Evolutionary conservation across 768 basidiomycete genomes (phyloP).

Genomic region (Candolleomyces eurysporus): DNA sequence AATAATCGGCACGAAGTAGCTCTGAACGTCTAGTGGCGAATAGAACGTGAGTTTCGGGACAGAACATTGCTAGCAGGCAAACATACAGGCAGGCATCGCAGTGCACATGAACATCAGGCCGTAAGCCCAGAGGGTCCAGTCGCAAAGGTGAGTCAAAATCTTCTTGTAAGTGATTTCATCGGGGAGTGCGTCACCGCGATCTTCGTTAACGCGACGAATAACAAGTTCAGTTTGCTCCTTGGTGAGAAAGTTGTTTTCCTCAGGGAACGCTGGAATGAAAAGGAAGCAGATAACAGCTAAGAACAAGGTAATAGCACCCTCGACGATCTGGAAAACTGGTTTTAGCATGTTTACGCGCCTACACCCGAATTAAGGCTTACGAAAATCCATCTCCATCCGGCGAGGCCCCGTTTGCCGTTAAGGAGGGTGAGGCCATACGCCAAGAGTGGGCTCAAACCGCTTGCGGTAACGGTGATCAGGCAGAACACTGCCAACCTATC

Average conservation of each 20-base stretch:
- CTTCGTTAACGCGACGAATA: slow-evolving; percentile 27
- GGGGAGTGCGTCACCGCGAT: slow-evolving; percentile 30
- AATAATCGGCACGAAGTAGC: slow-evolving; percentile 48
- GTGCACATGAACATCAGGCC: slow-evolving; percentile 44
- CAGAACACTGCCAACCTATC: no score
- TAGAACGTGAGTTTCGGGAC: not conserved
- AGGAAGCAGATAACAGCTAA: slow-evolving; percentile 20
- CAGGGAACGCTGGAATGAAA: slow-evolving; percentile 24
- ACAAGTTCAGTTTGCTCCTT: slow-evolving; percentile 26
- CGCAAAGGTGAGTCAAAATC: slow-evolving; percentile 25
- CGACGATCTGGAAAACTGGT: slow-evolving; percentile 18
- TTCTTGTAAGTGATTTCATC: slow-evolving; percentile 26
- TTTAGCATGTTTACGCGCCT: no score
- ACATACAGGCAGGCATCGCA: slow-evolving; percentile 42
- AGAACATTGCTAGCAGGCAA: no score
- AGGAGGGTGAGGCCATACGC: no score
- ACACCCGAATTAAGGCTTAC: slow-evolving; percentile 4
- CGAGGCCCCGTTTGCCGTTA: no score
- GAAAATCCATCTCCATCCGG: no score
- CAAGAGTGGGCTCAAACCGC: no score
- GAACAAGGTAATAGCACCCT: slow-evolving; percentile 23
- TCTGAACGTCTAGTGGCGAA: slow-evolving; percentile 31
- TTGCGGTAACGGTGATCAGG: no score
- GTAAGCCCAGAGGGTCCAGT: slow-evolving; percentile 31
- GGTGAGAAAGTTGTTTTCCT: slow-evolving; percentile 26